phyloP scores from a whole-genome alignment of 306 rosid species.

The Prunus mume region DNA sequence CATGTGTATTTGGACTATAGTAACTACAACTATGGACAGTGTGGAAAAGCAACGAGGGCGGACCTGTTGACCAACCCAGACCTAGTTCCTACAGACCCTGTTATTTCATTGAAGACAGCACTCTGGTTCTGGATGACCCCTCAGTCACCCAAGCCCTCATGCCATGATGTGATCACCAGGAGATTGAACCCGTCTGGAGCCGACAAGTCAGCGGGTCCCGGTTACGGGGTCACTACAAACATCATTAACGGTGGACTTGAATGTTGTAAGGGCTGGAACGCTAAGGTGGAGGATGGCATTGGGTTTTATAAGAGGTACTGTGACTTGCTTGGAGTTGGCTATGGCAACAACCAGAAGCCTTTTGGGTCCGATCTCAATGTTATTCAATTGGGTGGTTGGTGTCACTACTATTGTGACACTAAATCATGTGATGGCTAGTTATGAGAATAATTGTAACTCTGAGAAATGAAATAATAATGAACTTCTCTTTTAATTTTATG shows the following conservation, averaged over 20 bases:
- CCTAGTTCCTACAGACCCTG: conserved; percentile 42
- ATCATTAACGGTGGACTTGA: conserved; percentile 50
- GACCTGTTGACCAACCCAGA: conserved; percentile 52
- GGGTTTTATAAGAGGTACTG: conserved; percentile 44
- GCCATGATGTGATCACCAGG: conserved; percentile 56
- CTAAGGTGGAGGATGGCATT: conserved; percentile 27
- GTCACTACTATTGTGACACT: background rate
- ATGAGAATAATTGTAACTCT: background rate
- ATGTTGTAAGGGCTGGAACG: conserved; percentile 29
- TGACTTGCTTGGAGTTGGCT: conserved; percentile 18
- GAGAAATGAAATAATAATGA: too few relatives aligned
- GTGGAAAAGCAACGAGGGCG: conserved; percentile 34
- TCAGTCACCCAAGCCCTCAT: conserved; percentile 60
- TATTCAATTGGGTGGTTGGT: background rate
- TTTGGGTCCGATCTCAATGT: conserved; percentile 14
- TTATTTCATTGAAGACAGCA: conserved; percentile 55
- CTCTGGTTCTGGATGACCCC: conserved; percentile 82
- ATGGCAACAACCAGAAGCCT: conserved; percentile 30
- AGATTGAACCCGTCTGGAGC: conserved; percentile 45
- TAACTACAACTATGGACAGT: conserved; percentile 60
- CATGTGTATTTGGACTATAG: conserved; percentile 14
- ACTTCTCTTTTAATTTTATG: too few relatives aligned
- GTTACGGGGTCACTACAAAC: conserved; percentile 35
- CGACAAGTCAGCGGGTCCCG: conserved; percentile 29
- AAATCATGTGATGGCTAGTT: background rate